Evolutionary conservation across 2,329 filamentous ascomycete genomes (phyloP), one percentile per base, ranked within the genome.

Genomic region (Amauroascus niger): DNA sequence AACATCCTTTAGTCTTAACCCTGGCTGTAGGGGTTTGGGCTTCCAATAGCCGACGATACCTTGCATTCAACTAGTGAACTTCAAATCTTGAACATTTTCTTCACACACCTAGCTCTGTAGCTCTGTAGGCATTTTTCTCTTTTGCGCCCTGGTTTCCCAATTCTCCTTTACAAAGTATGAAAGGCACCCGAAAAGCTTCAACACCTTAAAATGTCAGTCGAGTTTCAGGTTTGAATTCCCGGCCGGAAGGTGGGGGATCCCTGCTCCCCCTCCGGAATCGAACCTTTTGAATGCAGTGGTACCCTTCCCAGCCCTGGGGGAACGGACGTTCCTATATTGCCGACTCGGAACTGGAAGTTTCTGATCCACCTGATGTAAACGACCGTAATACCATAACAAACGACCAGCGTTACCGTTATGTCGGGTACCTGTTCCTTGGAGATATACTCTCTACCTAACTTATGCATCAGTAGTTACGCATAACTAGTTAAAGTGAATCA

Each of bases 1-100:
- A 56, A 72, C 69, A 72, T 67, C 13, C 41, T 46, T 20, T 33
- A 20, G 3, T 14, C 43, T 53, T 35, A 5, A n/a, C n/a, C 49
- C 28, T 46, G 50, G 37, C 16, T 13, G 50, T 20, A 46, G 1
- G 11, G 16, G n/a, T 14, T 46, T 37, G 32, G 50, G 28, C 41
- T 37, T 39, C 50, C 50, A 46, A 37, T 46, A 37, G 43, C 50
- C 50, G 50, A 46, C 24, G 30, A 22, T 18, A 33, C 32, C 16
- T 24, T 35, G 45, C 16, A 22, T 48, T 6, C 28, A 22, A 37
- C 37, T 18, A n/a, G 45, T 18, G 35, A 18, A 39, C 9, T 5
- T 20, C 11, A 5, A 30, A 7, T 11, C 14, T 26, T n/a, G 22
- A 37, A 18, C 2, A 30, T 9, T 26, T 26, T 5, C 9, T 9